Conservation (phyloP, 352 stramenopile genomes). For the Globisporangium paroecandrum region DNA sequence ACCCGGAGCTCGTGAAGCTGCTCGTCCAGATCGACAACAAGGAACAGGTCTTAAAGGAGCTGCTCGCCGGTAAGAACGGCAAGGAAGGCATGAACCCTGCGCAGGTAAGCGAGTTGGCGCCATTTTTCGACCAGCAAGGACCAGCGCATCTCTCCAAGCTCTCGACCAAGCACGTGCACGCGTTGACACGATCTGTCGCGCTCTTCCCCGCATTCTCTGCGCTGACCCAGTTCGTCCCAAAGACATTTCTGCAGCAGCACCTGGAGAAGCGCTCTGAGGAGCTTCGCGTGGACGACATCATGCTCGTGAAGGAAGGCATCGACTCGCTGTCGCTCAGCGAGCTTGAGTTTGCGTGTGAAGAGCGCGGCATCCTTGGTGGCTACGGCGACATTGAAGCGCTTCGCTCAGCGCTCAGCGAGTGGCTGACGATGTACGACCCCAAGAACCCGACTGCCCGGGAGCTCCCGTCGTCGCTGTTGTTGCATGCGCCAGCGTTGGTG, state of each 20-base stretch:
- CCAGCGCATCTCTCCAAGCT: conserved; percentile 45
- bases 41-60: conserved; percentile 43
- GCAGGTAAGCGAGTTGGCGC: conserved; percentile 53
- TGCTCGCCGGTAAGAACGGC: conserved; percentile 26
- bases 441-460: conserved; percentile 29
- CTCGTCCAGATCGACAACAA: conserved; percentile 66
- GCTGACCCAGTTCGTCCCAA: conserved; percentile 44
- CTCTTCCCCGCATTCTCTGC: conserved; percentile 58
- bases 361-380: conserved; percentile 65
- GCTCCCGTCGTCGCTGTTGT: conserved; percentile 57
- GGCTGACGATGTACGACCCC: conserved; percentile 77
- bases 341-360: conserved; percentile 82
- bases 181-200: conserved; percentile 51
- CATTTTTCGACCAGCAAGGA: conserved; percentile 52
- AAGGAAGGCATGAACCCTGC: conserved; percentile 37
- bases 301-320: conserved; percentile 66
- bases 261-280: conserved; percentile 56
- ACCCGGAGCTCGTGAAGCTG: conserved; percentile 53
- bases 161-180: conserved; percentile 43
- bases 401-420: conserved; percentile 49
- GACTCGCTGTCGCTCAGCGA: conserved; percentile 72
- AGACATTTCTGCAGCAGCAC: conserved; percentile 35
- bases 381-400: conserved; percentile 67
- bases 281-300: conserved; percentile 68
- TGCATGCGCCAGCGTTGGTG: conserved; percentile 71